Evolutionary conservation across 1,284 basidiomycete genomes (phyloP).

Genomic region (Malassezia caprae): DNA sequence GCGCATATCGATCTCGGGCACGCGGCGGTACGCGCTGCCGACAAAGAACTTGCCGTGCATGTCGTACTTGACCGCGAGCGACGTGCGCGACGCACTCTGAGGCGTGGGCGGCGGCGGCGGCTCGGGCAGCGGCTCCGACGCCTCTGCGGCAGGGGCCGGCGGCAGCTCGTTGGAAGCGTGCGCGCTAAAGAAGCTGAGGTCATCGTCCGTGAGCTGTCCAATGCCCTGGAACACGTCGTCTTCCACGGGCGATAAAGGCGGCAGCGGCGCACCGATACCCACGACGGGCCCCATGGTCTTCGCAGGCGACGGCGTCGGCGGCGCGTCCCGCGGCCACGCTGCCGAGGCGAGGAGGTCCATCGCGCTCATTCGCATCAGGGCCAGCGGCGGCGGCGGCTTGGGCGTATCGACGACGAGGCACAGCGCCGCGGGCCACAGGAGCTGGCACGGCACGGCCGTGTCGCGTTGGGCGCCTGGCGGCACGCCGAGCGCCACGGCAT

Average conservation of each 20-base stretch:
- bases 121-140: background rate
- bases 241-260: background rate
- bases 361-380: background rate
- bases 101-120: background rate
- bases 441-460: background rate
- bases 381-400: background rate
- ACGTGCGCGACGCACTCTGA: background rate
- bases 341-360: background rate
- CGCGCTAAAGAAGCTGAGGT: slow-evolving; percentile 11
- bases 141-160: background rate
- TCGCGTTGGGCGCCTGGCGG: background rate
- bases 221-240: slow-evolving; percentile 12
- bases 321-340: background rate
- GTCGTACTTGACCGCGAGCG: slow-evolving; percentile 13
- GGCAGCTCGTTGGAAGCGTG: background rate
- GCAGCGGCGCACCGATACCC: background rate
- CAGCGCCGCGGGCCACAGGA: slow-evolving; percentile 9
- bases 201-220: slow-evolving; percentile 17
- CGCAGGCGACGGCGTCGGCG: background rate
- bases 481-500: background rate
- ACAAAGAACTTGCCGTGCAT: slow-evolving; percentile 17
- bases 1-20: background rate
- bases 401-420: background rate
- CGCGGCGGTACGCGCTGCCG: background rate
- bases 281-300: background rate